Base-by-base conservation (phyloP, 2,329 filamentous ascomycete genomes). In the Penicillium palitans region DNA sequence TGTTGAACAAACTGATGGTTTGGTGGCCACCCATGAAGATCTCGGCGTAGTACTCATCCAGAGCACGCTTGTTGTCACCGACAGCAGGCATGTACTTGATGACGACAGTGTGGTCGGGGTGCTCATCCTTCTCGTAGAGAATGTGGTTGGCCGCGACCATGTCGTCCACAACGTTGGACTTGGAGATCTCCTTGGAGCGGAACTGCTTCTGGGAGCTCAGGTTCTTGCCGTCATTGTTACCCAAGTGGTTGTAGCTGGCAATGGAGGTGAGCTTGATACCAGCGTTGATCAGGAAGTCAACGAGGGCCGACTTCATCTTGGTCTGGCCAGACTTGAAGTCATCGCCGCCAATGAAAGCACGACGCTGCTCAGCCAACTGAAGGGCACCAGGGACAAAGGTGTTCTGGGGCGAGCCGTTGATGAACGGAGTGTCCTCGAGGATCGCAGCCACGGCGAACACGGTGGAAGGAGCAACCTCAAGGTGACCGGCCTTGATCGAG, bases 31-130 rank as follows among this genome's bases (percentile, higher is more conserved):
- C 95, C 80, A 98, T 85, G 85, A 99, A 99, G 79, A 99, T 98
- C 84, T 99, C 93, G 56, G 92, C 95, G 69, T 97, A 97, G 85
- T 99, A 99, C 84, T 99, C 95, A 72, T 99, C 95, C 55, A 99
- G 84, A 55, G 95, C 95, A 74, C 95, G 92, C 87, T 99, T 99
- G 85, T 97, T 96, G 81, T 99, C 95, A 62, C 95, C 95, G 49
- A 99, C 95, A 63, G 93, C 91, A 37, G 95, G 95, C 93, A 99
- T 96, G 83, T 99, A 99, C 86, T 99, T 99, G 87, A 99, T 99
- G 69, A 99, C 95, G 60, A 99, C 95, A 60, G 91, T 96, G 82
- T 99, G 95, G 76, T 99, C 93, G 2, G 95, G 95, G 78, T 98
- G 93, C 81, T 99, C 95, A 68, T 88, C 92, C 71, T 90, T 82